These are phyloP conservation scores for Amoeboaphelidium protococcarum DNA, from an alignment of 371 early-diverging fungal genomes.

Conservation along the genomic window DNA sequence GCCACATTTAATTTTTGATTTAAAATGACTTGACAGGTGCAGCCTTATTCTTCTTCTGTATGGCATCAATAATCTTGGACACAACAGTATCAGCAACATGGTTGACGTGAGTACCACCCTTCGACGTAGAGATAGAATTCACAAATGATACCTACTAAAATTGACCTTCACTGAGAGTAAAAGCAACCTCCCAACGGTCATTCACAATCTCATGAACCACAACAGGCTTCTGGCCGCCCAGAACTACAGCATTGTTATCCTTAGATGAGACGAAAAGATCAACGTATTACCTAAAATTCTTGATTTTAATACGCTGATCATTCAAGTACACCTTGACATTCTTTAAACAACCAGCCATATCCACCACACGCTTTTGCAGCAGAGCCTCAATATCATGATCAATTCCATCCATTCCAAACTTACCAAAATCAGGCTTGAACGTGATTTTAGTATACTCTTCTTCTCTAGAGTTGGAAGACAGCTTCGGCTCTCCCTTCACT, in stretches of 20 bases:
- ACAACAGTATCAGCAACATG: conserved; percentile 75
- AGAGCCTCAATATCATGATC: conserved; percentile 74
- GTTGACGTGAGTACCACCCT: conserved; percentile 92
- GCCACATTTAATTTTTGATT: conserved; percentile 71
- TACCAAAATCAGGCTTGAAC: conserved; percentile 84
- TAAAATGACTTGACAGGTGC: conserved; percentile 45
- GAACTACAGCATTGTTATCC: conserved; percentile 11
- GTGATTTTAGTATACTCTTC: conserved; percentile 74
- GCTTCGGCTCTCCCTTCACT: conserved; percentile 34
- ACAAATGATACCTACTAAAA: conserved; percentile 97
- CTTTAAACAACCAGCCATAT: conserved; percentile 76
- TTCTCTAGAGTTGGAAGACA: conserved; percentile 29
- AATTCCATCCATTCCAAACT: conserved; percentile 61
- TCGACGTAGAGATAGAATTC: conserved; percentile 89
- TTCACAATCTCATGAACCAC: conserved; percentile 34
- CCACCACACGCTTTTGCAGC: conserved; percentile 87
- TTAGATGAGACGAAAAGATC: conserved; percentile 40
- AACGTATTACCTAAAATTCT: conserved; percentile 74
- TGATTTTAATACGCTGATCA: conserved; percentile 53
- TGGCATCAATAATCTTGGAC: conserved; percentile 32
- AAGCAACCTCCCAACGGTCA: conserved; percentile 93
- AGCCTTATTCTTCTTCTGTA: conserved; percentile 60
- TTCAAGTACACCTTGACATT: conserved; percentile 74
- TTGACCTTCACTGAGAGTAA: conserved; percentile 80
- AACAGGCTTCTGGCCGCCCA: too few species aligned